phyloP scores from a whole-genome alignment of 768 basidiomycete genomes.

The Leccinellum luteum region DNA sequence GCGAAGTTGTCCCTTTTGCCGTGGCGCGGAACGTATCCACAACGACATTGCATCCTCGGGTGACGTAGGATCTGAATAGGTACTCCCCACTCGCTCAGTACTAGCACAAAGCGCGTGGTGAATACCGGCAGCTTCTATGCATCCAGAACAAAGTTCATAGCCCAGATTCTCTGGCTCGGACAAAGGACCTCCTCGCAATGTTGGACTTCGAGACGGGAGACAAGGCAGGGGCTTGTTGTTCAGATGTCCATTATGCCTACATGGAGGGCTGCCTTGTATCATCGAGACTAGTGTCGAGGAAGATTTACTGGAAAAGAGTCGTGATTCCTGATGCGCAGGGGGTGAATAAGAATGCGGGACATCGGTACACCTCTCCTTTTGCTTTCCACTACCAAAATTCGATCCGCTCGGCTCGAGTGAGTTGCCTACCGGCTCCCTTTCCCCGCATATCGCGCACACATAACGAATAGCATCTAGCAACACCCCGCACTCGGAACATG shows the following conservation, averaged over 20 bases:
- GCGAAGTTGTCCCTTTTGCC: constrained; percentile 69
- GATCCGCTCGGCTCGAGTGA: constrained; percentile 10
- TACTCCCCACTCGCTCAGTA: constrained; percentile 28
- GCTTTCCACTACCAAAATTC: constrained; percentile 35
- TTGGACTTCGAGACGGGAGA: constrained; percentile 32
- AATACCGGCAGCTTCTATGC: constrained; percentile 76
- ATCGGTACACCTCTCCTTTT: constrained; percentile 41
- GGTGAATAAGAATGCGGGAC: constrained; percentile 34
- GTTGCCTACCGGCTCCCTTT: constrained; percentile 51
- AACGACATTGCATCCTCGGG: constrained; percentile 56
- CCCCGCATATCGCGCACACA: constrained; percentile 85
- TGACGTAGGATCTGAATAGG: constrained; percentile 42
- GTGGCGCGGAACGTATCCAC: constrained; percentile 67
- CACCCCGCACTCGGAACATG: constrained; percentile 79
- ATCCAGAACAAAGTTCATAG: constrained; percentile 82
- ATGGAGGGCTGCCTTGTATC: constrained; percentile 10
- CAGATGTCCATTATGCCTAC: constrained; percentile 14
- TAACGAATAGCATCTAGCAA: constrained; percentile 83
- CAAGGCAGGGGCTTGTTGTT: constrained; percentile 47
- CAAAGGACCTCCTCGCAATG: constrained; percentile 1
- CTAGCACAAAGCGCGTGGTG: constrained; percentile 68
- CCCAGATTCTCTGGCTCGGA: constrained; percentile 36
- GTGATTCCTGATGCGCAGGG: constrained; percentile 31
- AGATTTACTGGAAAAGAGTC: constrained; percentile 16
- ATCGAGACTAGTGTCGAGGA: constrained; percentile 19